phyloP scores from a whole-genome alignment of 441 rosid genomes.

The Brassica hybrid region DNA sequence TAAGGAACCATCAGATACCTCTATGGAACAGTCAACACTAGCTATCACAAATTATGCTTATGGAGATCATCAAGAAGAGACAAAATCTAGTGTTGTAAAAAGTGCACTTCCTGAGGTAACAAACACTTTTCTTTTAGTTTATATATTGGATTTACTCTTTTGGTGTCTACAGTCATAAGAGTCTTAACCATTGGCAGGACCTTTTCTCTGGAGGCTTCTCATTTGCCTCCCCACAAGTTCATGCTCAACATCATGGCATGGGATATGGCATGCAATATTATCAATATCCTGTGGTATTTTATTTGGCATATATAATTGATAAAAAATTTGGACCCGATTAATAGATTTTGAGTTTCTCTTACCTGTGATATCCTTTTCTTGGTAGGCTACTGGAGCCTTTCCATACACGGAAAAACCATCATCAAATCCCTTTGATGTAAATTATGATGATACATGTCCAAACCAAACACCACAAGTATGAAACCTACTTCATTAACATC shows the following conservation, averaged over 20 bases:
- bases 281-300: constrained; percentile 58
- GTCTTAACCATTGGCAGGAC: constrained; percentile 33
- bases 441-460: constrained; percentile 48
- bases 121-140: constrained; percentile 1
- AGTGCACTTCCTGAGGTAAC: constrained; percentile 75
- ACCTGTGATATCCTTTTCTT: constrained; percentile 14
- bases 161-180: background rate
- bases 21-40: constrained; percentile 44
- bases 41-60: constrained; percentile 40
- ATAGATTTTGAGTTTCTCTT: background rate
- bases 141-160: constrained; percentile 15
- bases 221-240: too few relatives aligned
- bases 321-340: background rate
- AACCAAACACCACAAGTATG: constrained; percentile 53
- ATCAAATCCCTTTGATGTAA: constrained; percentile 67
- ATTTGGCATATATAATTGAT: constrained; percentile 14
- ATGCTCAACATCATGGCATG: constrained; percentile 51
- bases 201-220: too few relatives aligned
- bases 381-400: constrained; percentile 43
- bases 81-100: constrained; percentile 51
- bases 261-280: constrained; percentile 61
- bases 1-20: constrained; percentile 42
- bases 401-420: too few relatives aligned
- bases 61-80: constrained; percentile 45
- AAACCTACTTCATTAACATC: background rate